Conservation (phyloP, 768 basidiomycete species). For the Astraeus odoratus region DNA sequence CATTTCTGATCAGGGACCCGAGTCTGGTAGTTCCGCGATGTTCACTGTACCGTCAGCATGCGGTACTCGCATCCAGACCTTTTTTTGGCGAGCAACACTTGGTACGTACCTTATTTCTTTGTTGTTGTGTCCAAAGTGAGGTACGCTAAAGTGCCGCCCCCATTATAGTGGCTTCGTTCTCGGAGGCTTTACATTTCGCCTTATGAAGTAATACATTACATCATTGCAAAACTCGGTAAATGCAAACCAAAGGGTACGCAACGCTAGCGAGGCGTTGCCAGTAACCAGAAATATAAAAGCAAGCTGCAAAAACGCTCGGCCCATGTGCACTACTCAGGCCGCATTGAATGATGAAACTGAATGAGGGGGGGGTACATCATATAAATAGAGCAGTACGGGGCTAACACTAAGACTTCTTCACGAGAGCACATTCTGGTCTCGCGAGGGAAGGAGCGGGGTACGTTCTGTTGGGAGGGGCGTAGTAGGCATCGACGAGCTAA, state of each 20-base stretch:
- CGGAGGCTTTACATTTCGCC: no score
- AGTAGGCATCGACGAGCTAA: slow-evolving; percentile 8
- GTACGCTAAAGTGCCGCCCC: no score
- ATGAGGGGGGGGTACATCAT: slow-evolving; percentile 8
- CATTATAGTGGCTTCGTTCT: no score
- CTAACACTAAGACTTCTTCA: slow-evolving; percentile 8
- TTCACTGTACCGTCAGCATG: slow-evolving; percentile 11
- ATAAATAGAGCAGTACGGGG: slow-evolving; percentile 18
- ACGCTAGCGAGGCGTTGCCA: no score
- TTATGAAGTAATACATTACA: no score
- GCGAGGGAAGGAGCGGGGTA: slow-evolving; percentile 27
- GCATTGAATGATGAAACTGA: no score
- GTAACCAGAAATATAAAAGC: no score
- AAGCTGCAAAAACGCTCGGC: no score
- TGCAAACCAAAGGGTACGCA: no score
- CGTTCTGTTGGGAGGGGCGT: slow-evolving; percentile 22
- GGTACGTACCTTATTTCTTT: slow-evolving; percentile 25
- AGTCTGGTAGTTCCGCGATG: slow-evolving; percentile 1
- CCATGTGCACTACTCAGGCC: no score
- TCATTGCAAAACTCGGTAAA: no score
- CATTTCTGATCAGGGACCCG: no score
- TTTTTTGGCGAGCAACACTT: slow-evolving; percentile 10
- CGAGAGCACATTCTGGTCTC: slow-evolving; percentile 8
- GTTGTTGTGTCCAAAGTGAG: slow-evolving; percentile 24
- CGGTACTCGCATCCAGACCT: neutral